Base-by-base conservation (phyloP, 1,139 yeast species). In the Scheffersomyces titani region DNA sequence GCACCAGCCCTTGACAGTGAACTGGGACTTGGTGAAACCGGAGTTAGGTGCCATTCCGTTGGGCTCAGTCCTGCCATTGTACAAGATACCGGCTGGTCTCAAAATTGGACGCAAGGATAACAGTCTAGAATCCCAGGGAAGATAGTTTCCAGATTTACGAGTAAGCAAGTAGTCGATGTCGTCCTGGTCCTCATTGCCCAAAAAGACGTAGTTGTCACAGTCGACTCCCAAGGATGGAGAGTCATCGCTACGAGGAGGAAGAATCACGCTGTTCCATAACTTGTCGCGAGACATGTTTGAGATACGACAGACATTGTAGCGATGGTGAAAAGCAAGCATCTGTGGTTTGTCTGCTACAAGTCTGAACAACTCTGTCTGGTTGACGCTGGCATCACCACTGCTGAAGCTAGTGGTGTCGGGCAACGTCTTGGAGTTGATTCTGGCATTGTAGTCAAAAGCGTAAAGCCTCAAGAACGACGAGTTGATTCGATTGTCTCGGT, bases 1-100 rank as follows among this genome's bases (percentile, higher is more conserved):
- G 58, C 78, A 73, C 87, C 87, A 83, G 5, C 86, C 86, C 61
- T 78, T 81, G 18, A 80, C 79, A 7, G 86, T 83, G 62, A 76
- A 84, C 61, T 84, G 88, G 47, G 75, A 66, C 51, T 64, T 69
- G 7, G 81, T 71, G 16, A 75, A 65, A 5, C 82, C 82, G 18
- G 78, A 70, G 51, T 70, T 75, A 5, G 83, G 82, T 21, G 78
- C 73, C 49, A 63, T 53, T 6, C 80, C 77, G 60, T 78, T 77
- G 19, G 63, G 66, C 53, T 67, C 54, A 22, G 62, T 59, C 49
- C 63, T 67, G 19, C 73, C 70, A 19, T 65, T 63, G 2, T 65
- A 59, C 47, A 73, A 61, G 11, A 71, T 59, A 3, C 83, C 83
- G 1, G 80, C 75, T 3, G 83, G 83, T 57, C 70, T 71, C 47